Evolutionary conservation across 805 yeast genomes (phyloP), one percentile per base, ranked within the genome.

Genomic region (Candida khao-thaluensis): DNA sequence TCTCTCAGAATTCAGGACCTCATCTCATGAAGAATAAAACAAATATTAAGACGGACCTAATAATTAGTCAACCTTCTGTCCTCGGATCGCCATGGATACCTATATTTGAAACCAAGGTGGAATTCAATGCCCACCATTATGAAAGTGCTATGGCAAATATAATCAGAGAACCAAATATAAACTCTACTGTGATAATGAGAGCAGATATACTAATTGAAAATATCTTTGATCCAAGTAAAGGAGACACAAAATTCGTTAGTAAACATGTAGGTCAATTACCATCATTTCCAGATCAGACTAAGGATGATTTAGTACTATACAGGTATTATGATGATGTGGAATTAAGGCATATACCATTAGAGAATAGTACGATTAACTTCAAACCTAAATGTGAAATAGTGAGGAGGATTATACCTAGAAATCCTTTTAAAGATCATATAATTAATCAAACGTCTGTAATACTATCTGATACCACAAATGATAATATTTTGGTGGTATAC

Each of bases 401-500:
- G n/a, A 75, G 97, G 49, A 70, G 95, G 49, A 79, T 90, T 24
- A 75, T 90, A n/a, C 98, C 98, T 8, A 71, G 97, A 59, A 90
- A 90, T 53, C 95, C 96, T 0, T 80, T 77, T 55, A 84, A 86
- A 52, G 98, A 90, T 56, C 74, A 76, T 37, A 76, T 86, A 17
- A 79, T 89, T 45, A 85, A 86, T 56, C 98, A 91, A 60, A 83
- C 96, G 0, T 90, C 97, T 59, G 62, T 77, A 1, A 62, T 72
- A 56, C 64, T 65, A 45, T 45, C 40, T 9, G 49, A 49, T 3
- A 50, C 51, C 2, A 42, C 50, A 2, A 51, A 52, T 20, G 61
- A 69, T 21, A 61, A 79, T 2, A 67, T 79, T 1, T 57, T 86
- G 37, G 77, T 89, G 9, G 74, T 83, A 0, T 91, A 89, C 59